A percentile compares a stretch with the other conserved stretches of the same genome.
Evolutionary conservation across 352 stramenopile species (phyloP).

Genomic region (Elongisporangium anandrum): DNA sequence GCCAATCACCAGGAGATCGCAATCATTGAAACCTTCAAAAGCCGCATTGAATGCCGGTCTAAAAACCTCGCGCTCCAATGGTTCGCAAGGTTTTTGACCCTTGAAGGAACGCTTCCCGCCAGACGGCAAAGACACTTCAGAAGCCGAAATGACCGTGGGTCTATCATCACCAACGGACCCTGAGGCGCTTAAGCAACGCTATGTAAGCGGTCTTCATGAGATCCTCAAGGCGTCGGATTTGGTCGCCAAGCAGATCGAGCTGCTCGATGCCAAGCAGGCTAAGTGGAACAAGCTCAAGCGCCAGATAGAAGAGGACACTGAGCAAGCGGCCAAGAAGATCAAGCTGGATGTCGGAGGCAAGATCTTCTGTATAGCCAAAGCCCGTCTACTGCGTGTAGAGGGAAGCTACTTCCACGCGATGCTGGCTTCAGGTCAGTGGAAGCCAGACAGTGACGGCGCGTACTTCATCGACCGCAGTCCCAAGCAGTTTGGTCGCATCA

Average conservation of each 20-base stretch:
- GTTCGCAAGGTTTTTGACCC: no score
- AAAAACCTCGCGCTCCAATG: no score
- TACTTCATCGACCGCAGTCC: constrained; percentile 2
- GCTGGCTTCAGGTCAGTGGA: not conserved
- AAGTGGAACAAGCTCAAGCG: not conserved
- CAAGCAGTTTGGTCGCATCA: constrained; percentile 1
- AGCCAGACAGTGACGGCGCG: not conserved
- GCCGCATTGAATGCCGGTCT: no score
- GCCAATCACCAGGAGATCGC: no score
- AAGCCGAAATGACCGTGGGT: no score
- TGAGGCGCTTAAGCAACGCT: not conserved
- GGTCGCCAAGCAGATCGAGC: not conserved
- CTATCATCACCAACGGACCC: no score
- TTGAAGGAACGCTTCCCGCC: no score
- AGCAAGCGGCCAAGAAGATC: constrained; percentile 1
- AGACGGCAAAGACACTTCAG: no score
- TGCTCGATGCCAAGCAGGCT: not conserved
- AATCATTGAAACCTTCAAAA: no score
- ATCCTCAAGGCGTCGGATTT: not conserved
- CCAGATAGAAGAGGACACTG: not conserved
- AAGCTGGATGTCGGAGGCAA: constrained; percentile 13
- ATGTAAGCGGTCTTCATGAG: not conserved
- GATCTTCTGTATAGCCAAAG: constrained; percentile 10
- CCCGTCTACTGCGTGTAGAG: constrained; percentile 4
- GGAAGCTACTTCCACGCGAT: constrained; percentile 13